Evolutionary conservation across 352 stramenopile species (phyloP).

Genomic region (Phytopythium sindhum): DNA sequence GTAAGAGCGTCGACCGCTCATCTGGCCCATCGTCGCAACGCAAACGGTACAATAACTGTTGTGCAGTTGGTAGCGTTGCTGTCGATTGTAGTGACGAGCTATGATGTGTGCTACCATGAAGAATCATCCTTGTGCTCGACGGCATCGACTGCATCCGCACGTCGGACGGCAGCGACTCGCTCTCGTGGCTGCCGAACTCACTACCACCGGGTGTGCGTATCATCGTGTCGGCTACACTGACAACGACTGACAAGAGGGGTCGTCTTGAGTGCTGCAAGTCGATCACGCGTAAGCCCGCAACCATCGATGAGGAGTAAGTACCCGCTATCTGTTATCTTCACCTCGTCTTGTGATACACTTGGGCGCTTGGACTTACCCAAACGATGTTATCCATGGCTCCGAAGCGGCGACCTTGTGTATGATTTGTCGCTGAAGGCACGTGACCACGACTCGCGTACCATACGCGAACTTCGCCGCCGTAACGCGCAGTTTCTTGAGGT

Average conservation of each 20-base stretch:
- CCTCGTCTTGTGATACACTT: background rate
- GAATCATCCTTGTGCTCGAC: conserved; percentile 77
- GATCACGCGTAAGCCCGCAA: conserved; percentile 44
- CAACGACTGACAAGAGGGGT: conserved; percentile 15
- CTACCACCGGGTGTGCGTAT: conserved; percentile 69
- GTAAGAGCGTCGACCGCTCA: conserved; percentile 31
- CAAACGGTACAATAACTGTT: conserved; percentile 20
- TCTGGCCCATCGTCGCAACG: conserved; percentile 19
- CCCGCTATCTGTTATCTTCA: background rate
- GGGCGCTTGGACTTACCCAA: background rate
- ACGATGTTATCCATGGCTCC: background rate
- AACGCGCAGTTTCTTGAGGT: conserved; percentile 60
- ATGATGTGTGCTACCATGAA: conserved; percentile 13
- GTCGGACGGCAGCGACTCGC: conserved; percentile 76
- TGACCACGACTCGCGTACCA: conserved; percentile 60
- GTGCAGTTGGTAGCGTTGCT: background rate
- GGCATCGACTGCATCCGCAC: conserved; percentile 80
- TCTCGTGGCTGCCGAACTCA: conserved; percentile 79
- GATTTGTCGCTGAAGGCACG: conserved; percentile 39
- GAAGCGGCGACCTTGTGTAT: conserved; percentile 63
- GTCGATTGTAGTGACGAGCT: background rate
- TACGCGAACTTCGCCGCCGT: conserved; percentile 64
- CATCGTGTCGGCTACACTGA: conserved; percentile 66
- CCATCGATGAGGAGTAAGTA: conserved; percentile 63
- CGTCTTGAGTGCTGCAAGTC: conserved; percentile 36